These are phyloP conservation scores for Calocera cornea DNA, from an alignment of 768 basidiomycete species.

Conservation along the genomic window DNA sequence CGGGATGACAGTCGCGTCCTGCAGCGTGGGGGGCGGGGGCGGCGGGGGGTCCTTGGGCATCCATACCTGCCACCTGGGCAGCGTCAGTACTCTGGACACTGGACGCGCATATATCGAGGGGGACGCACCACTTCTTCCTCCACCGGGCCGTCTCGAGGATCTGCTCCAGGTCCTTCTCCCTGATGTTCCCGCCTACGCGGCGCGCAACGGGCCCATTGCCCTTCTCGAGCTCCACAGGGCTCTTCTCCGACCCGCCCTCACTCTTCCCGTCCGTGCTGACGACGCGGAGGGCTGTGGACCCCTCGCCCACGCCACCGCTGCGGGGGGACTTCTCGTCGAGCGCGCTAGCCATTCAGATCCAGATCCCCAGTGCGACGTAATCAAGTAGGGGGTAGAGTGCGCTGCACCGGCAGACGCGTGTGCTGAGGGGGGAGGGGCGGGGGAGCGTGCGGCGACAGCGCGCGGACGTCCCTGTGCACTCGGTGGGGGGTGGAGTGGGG, in stretches of 20 bases:
- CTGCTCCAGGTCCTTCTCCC: not conserved
- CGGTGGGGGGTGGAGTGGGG: too few relatives aligned
- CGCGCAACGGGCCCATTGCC: not conserved
- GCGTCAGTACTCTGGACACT: not conserved
- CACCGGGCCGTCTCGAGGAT: not conserved
- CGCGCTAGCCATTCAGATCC: not conserved
- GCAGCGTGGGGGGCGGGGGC: conserved; percentile 39
- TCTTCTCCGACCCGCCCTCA: not conserved
- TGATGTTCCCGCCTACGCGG: not conserved
- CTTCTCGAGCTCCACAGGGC: not conserved
- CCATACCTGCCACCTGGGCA: conserved; percentile 28
- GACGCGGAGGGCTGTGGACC: not conserved
- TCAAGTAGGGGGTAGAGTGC: too few relatives aligned
- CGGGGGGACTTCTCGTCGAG: not conserved
- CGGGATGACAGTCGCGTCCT: conserved; percentile 50
- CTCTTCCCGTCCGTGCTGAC: not conserved
- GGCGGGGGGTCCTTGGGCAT: conserved; percentile 46
- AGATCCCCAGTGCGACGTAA: not conserved
- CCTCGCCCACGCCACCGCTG: too few relatives aligned
- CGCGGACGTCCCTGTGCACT: too few relatives aligned
- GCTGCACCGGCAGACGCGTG: not conserved
- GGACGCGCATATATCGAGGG: not conserved
- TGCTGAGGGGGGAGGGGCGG: not conserved
- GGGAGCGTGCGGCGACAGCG: not conserved
- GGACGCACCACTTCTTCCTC: conserved; percentile 7